phyloP scores from a whole-genome alignment of 2,329 filamentous ascomycete genomes.

The Hymenoscyphus linearis region DNA sequence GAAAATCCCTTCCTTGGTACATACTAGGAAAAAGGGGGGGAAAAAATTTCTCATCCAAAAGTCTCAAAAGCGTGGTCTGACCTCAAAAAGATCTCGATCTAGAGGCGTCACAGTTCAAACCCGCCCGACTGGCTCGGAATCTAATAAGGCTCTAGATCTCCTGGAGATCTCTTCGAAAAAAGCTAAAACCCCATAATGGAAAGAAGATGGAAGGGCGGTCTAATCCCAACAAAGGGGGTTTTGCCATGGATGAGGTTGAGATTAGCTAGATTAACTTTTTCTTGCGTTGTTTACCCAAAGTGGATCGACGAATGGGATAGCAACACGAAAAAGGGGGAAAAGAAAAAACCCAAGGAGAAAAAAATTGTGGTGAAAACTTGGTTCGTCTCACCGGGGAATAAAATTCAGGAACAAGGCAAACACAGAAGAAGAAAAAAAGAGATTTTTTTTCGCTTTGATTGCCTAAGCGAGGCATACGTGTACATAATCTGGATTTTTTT shows the following conservation, averaged over 20 bases:
- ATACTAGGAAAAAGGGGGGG: neutral
- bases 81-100: neutral
- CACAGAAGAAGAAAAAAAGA: neutral
- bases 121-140: neutral
- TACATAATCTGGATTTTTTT: neutral
- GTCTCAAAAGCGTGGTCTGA: neutral
- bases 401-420: neutral
- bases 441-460: too few relatives aligned
- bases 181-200: neutral
- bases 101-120: neutral
- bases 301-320: neutral
- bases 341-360: neutral
- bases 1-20: neutral
- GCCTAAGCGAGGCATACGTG: neutral
- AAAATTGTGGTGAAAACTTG: neutral
- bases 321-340: neutral
- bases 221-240: neutral
- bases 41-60: neutral
- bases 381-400: neutral
- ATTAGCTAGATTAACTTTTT: too few relatives aligned
- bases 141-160: neutral
- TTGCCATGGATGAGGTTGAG: neutral
- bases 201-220: neutral
- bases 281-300: neutral
- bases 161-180: neutral